A percentile compares a stretch with the other conserved stretches of the same genome.
These are phyloP conservation scores for Porodaedalea pini DNA, from an alignment of 1,284 basidiomycete species.

Conservation along the genomic window DNA sequence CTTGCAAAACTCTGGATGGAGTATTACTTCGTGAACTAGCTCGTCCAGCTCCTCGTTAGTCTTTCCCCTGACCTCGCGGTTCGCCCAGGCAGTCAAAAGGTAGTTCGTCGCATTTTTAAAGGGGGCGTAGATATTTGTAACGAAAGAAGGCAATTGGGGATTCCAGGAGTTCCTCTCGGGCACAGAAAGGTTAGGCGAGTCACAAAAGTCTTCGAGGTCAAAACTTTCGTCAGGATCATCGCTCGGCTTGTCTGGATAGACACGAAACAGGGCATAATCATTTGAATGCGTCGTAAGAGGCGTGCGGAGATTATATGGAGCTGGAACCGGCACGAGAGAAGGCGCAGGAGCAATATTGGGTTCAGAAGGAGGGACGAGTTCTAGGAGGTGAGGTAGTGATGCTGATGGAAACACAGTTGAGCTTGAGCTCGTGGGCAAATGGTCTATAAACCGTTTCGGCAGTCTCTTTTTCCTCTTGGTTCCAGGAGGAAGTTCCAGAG, in stretches of 20 bases:
- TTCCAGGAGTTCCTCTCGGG: background rate
- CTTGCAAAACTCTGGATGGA: conserved; percentile 23
- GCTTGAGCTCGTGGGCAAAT: too few relatives aligned
- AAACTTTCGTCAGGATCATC: background rate
- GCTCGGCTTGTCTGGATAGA: background rate
- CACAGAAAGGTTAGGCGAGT: background rate
- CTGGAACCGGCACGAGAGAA: too few relatives aligned
- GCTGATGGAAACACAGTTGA: too few relatives aligned
- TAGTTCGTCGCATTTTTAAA: conserved; percentile 2
- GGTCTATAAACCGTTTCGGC: too few relatives aligned
- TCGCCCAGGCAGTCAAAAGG: conserved; percentile 23
- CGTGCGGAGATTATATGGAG: too few relatives aligned
- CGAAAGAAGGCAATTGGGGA: background rate
- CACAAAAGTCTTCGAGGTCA: background rate
- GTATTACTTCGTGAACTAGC: conserved; percentile 30
- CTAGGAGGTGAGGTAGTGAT: too few relatives aligned
- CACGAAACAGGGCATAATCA: background rate
- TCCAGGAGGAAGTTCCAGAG: too few relatives aligned
- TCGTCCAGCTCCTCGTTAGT: conserved; percentile 25
- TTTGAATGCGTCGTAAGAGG: too few relatives aligned
- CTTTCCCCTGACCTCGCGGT: conserved; percentile 24
- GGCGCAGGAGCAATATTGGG: too few relatives aligned
- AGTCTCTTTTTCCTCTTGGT: too few relatives aligned
- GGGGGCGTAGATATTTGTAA: conserved; percentile 1
- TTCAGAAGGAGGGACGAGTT: too few relatives aligned